Evolutionary conservation across 1,284 basidiomycete genomes (phyloP).

Genomic region (Abortiporus biennis): DNA sequence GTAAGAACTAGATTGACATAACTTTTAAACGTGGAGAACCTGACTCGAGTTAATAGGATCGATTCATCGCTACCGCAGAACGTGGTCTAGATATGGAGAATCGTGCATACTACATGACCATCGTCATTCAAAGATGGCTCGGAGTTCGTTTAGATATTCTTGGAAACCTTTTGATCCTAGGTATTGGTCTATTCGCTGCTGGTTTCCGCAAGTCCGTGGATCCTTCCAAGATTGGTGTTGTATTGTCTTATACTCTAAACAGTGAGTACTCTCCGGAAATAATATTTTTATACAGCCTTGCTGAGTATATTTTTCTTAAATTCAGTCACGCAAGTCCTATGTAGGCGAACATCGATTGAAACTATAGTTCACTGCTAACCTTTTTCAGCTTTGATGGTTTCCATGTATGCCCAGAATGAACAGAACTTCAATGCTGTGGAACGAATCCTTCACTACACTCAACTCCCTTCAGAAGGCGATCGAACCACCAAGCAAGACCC

Average conservation of each 20-base stretch:
- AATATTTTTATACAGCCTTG: neutral
- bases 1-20: slow-evolving; percentile 13
- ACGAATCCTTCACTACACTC: slow-evolving; percentile 53
- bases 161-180: slow-evolving; percentile 68
- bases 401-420: slow-evolving; percentile 53
- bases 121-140: slow-evolving; percentile 59
- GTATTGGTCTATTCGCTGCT: slow-evolving; percentile 64
- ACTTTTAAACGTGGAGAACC: neutral
- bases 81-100: slow-evolving; percentile 57
- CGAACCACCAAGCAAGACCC: slow-evolving; percentile 38
- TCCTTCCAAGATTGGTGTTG: slow-evolving; percentile 53
- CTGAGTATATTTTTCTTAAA: neutral
- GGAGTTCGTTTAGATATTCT: slow-evolving; percentile 57
- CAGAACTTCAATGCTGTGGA: slow-evolving; percentile 75
- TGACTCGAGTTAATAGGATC: slow-evolving; percentile 16
- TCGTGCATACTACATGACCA: slow-evolving; percentile 75
- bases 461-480: slow-evolving; percentile 43
- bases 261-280: slow-evolving; percentile 40
- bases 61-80: slow-evolving; percentile 41
- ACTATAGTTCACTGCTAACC: neutral
- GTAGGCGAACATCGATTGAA: slow-evolving; percentile 29
- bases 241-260: slow-evolving; percentile 55
- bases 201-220: slow-evolving; percentile 44
- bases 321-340: slow-evolving; percentile 49
- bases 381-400: slow-evolving; percentile 46